phyloP scores from a whole-genome alignment of 306 rosid species.

The Malus sieversii region DNA sequence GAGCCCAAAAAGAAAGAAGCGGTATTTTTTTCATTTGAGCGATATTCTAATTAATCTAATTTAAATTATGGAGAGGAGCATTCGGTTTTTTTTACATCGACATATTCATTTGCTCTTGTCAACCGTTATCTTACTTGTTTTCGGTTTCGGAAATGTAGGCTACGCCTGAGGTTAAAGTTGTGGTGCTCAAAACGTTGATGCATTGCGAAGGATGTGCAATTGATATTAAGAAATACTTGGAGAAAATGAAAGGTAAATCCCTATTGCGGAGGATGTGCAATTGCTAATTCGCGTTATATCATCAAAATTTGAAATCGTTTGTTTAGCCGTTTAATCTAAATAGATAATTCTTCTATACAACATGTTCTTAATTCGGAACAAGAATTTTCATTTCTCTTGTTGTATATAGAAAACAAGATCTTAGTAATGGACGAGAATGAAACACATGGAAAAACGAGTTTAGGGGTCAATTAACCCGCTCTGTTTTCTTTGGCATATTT shows the following conservation, averaged over 20 bases:
- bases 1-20: constrained; percentile 24
- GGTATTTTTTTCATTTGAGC: background rate
- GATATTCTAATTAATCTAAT: background rate
- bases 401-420: too few species aligned
- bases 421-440: too few species aligned
- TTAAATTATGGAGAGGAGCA: background rate
- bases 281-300: background rate
- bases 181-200: constrained; percentile 53
- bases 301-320: too few species aligned
- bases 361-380: too few species aligned
- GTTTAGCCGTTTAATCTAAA: too few species aligned
- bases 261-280: background rate
- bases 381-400: too few species aligned
- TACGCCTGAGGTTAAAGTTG: constrained; percentile 29
- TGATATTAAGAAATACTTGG: constrained; percentile 43
- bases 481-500: too few species aligned
- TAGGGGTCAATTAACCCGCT: background rate
- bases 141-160: background rate
- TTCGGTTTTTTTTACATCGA: too few species aligned
- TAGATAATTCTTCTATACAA: too few species aligned
- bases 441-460: too few species aligned
- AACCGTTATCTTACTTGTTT: background rate
- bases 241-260: constrained; percentile 45
- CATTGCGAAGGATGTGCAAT: constrained; percentile 69
- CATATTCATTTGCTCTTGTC: background rate